Percentiles rank a stretch among this genome's conserved stretches.
Conservation (phyloP, 2,329 filamentous ascomycete species). For the Cladosporium sp. region DNA sequence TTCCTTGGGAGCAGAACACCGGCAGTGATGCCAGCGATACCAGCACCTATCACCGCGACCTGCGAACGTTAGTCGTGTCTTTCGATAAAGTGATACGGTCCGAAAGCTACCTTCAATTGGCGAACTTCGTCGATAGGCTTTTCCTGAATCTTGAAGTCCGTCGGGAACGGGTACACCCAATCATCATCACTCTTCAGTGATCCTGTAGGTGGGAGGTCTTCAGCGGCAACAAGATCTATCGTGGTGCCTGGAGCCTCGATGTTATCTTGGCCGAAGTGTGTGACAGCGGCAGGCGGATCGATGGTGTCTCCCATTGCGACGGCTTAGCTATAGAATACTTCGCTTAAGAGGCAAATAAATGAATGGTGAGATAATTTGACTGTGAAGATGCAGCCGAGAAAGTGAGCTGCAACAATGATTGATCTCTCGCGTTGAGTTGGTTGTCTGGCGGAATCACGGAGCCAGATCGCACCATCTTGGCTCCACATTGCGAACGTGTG, state of each 20-base stretch:
- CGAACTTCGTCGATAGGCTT: conserved; percentile 32
- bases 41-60: conserved; percentile 65
- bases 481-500: conserved; percentile 15
- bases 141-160: conserved; percentile 32
- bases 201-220: conserved; percentile 5
- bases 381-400: not conserved
- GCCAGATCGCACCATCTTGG: conserved; percentile 12
- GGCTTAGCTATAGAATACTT: not conserved
- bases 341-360: not conserved
- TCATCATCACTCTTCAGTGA: conserved; percentile 16
- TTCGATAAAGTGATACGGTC: not conserved
- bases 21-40: conserved; percentile 62
- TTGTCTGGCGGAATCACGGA: conserved; percentile 1
- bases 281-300: conserved; percentile 10
- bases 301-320: conserved; percentile 8
- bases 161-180: conserved; percentile 32
- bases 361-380: not conserved
- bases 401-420: conserved; percentile 1
- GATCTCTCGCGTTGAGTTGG: not conserved
- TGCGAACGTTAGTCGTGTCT: conserved; percentile 27
- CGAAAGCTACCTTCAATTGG: conserved; percentile 26
- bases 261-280: conserved; percentile 11
- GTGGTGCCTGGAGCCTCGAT: not conserved
- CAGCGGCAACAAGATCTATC: conserved; percentile 11
- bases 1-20: conserved; percentile 68